These are phyloP conservation scores for Septoria linicola DNA, from an alignment of 2,329 filamentous ascomycete species.

Conservation along the genomic window DNA sequence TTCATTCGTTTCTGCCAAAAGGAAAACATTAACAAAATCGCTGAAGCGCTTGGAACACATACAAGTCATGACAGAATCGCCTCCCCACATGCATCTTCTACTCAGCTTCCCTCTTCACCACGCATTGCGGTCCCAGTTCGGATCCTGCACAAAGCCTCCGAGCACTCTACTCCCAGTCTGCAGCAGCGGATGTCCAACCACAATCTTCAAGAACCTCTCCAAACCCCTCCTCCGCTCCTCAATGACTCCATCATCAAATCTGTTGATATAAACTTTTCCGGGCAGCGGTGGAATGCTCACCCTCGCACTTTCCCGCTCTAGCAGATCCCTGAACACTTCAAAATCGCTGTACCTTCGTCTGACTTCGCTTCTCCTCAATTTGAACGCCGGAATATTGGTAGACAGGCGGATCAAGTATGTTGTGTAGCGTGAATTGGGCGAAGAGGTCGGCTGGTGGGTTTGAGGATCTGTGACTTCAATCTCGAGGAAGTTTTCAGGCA, in stretches of 20 bases:
- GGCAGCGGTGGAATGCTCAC: slow-evolving; percentile 95
- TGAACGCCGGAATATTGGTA: slow-evolving; percentile 99
- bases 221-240: slow-evolving; percentile 88
- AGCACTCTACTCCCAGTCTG: slow-evolving; percentile 98
- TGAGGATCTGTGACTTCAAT: slow-evolving; percentile 95
- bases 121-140: slow-evolving; percentile 87
- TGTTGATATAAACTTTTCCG: slow-evolving; percentile 96
- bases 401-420: slow-evolving; percentile 97
- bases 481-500: slow-evolving; percentile 97
- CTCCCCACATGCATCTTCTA: too few relatives aligned
- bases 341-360: slow-evolving; percentile 96
- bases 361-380: slow-evolving; percentile 79
- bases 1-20: too few relatives aligned
- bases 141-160: slow-evolving; percentile 93
- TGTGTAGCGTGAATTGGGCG: slow-evolving; percentile 68
- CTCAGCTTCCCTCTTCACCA: slow-evolving; percentile 54
- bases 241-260: slow-evolving; percentile 97
- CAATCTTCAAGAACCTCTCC: slow-evolving; percentile 95
- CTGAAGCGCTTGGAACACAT: too few relatives aligned
- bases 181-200: slow-evolving; percentile 90
- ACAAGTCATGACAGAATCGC: too few relatives aligned
- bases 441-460: slow-evolving; percentile 79
- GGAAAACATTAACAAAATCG: too few relatives aligned
- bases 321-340: slow-evolving; percentile 96
- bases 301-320: slow-evolving; percentile 89